Conservation (phyloP, 1,284 basidiomycete species). For the Fomitopsis schrenkii region DNA sequence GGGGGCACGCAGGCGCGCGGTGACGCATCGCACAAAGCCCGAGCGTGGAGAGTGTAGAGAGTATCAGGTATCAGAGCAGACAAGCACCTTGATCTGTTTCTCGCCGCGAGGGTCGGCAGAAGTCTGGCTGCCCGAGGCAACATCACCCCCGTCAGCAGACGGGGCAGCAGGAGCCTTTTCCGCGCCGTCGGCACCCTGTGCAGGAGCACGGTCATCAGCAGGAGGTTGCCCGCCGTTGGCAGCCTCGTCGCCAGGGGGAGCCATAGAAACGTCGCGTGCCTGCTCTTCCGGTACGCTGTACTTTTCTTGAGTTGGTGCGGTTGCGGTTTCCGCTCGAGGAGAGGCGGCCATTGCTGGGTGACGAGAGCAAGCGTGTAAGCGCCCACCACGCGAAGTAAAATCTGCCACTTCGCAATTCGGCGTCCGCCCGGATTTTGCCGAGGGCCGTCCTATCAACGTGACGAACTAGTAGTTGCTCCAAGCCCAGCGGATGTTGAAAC, state of each 20-base stretch:
- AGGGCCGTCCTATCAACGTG: background rate
- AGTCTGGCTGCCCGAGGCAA: slow-evolving; percentile 17
- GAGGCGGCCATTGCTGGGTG: slow-evolving; percentile 45
- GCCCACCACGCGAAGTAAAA: background rate
- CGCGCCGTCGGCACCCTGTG: slow-evolving; percentile 40
- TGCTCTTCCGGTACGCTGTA: slow-evolving; percentile 53
- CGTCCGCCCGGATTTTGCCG: background rate
- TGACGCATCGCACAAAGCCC: slow-evolving; percentile 16
- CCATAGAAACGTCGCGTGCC: slow-evolving; percentile 39
- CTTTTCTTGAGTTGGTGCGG: slow-evolving; percentile 37
- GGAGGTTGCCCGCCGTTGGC: slow-evolving; percentile 39
- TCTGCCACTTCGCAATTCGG: background rate
- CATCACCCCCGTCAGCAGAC: slow-evolving; percentile 16
- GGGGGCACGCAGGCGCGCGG: slow-evolving; percentile 1
- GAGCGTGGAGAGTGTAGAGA: slow-evolving; percentile 21
- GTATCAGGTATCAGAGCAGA: slow-evolving; percentile 49
- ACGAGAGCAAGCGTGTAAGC: background rate
- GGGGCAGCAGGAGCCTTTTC: slow-evolving; percentile 39
- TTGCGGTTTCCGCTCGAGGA: slow-evolving; percentile 32
- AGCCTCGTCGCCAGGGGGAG: slow-evolving; percentile 40
- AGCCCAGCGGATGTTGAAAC: background rate
- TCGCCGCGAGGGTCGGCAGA: slow-evolving; percentile 55
- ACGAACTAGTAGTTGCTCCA: background rate
- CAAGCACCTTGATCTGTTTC: slow-evolving; percentile 89
- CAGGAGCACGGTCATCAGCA: slow-evolving; percentile 27